Conservation (phyloP, 2,329 filamentous ascomycete species). For the Huntiella decipiens region DNA sequence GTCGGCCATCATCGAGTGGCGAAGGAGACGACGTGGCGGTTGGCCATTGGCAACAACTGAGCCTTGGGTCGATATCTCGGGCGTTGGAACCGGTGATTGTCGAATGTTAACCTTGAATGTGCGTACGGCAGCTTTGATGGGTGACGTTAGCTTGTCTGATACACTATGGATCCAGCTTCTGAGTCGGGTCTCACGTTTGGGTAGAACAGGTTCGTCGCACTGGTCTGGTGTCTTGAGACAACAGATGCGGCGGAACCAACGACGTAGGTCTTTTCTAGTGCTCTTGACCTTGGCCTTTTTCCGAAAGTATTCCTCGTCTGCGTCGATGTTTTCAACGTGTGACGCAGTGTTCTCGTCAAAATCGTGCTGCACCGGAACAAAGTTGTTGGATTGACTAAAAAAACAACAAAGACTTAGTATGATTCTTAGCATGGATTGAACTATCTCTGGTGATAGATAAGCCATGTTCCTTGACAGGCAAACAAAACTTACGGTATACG, state of each 20-base stretch:
- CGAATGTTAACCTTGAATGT: conserved; percentile 9
- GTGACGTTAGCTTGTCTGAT: not conserved
- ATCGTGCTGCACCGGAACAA: conserved; percentile 5
- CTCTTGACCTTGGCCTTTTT: not conserved
- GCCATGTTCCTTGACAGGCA: not conserved
- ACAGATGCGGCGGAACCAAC: conserved; percentile 6
- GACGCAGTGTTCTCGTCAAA: conserved; percentile 4
- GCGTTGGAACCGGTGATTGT: not conserved
- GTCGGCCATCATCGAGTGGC: conserved; percentile 10
- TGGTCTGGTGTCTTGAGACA: conserved; percentile 6
- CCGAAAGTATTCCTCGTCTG: conserved; percentile 7
- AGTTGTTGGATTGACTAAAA: conserved; percentile 5
- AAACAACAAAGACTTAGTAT: not conserved
- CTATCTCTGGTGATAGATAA: not conserved
- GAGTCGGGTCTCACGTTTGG: conserved; percentile 6
- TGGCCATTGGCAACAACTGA: conserved; percentile 3
- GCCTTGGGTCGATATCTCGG: conserved; percentile 6
- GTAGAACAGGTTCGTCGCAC: not conserved
- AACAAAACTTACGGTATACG: conserved; percentile 8
- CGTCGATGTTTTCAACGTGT: conserved; percentile 7
- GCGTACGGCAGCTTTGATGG: conserved; percentile 4
- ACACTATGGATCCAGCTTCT: not conserved
- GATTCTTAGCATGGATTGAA: not conserved
- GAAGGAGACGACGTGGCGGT: conserved; percentile 7
- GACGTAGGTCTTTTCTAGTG: not conserved